phyloP scores from a whole-genome alignment of 805 yeast genomes.

The Blastobotrys mokoenaii region DNA sequence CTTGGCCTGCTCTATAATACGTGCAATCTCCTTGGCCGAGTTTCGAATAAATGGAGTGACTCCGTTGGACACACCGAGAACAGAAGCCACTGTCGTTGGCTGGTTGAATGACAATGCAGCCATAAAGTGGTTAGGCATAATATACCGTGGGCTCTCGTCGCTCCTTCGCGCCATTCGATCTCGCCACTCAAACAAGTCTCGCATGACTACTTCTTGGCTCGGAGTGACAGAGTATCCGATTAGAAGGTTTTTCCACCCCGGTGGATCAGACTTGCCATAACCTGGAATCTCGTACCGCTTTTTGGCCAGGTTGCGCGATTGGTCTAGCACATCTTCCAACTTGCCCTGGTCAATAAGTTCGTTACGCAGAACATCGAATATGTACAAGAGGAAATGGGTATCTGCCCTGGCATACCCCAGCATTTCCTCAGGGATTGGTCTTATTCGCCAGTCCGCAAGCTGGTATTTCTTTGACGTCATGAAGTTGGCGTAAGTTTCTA shows the following conservation, averaged over 20 bases:
- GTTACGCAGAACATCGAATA: conserved; percentile 67
- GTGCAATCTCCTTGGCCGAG: conserved; percentile 49
- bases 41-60: conserved; percentile 50
- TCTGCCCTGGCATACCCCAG: conserved; percentile 85
- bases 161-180: conserved; percentile 61
- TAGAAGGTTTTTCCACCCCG: conserved; percentile 58
- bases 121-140: conserved; percentile 76
- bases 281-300: conserved; percentile 75
- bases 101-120: conserved; percentile 48
- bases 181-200: conserved; percentile 71
- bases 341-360: conserved; percentile 44
- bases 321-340: conserved; percentile 45
- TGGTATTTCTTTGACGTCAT: conserved; percentile 91
- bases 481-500: conserved; percentile 74
- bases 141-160: conserved; percentile 78
- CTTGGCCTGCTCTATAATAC: conserved; percentile 35
- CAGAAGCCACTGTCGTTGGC: conserved; percentile 47
- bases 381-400: conserved; percentile 80
- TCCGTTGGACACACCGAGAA: conserved; percentile 19
- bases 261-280: conserved; percentile 34
- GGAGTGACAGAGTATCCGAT: conserved; percentile 55
- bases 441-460: conserved; percentile 89
- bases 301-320: conserved; percentile 70
- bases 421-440: conserved; percentile 77
- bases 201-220: conserved; percentile 46